Conservation (phyloP, 2,329 filamentous ascomycete genomes). For the Microdochium trichocladiopsis region DNA sequence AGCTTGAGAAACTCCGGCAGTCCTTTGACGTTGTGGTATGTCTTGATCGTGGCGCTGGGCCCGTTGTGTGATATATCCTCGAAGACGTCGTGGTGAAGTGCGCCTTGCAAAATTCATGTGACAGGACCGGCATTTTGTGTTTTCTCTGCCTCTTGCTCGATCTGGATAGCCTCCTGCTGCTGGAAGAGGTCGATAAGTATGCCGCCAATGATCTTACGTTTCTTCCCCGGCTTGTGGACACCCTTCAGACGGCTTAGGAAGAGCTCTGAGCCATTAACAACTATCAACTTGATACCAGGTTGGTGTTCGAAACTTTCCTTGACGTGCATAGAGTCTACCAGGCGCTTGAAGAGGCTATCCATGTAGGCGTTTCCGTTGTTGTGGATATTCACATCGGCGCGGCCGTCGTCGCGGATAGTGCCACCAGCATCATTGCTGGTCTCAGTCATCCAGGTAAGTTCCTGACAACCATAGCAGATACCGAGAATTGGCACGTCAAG, state of each 20-base stretch:
- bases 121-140: conserved; percentile 66
- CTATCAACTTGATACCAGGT: conserved; percentile 83
- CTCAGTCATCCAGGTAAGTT: conserved; percentile 65
- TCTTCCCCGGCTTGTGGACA: conserved; percentile 73
- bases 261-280: conserved; percentile 69
- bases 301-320: conserved; percentile 72
- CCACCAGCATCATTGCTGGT: conserved; percentile 62
- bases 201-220: conserved; percentile 84
- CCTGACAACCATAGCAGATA: conserved; percentile 36
- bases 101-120: conserved; percentile 83
- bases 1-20: conserved; percentile 32
- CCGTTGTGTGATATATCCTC: conserved; percentile 12
- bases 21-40: conserved; percentile 38
- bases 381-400: conserved; percentile 58
- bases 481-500: conserved; percentile 52
- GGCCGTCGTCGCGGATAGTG: conserved; percentile 61
- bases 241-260: conserved; percentile 76
- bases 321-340: conserved; percentile 68
- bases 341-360: conserved; percentile 70
- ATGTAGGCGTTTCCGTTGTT: conserved; percentile 50
- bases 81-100: conserved; percentile 48
- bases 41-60: conserved; percentile 43
- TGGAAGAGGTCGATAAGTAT: conserved; percentile 82
- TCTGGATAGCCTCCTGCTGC: conserved; percentile 59
- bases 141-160: conserved; percentile 63